Base-by-base conservation (phyloP, 768 basidiomycete species). In the Leucogyrophana mollusca region DNA sequence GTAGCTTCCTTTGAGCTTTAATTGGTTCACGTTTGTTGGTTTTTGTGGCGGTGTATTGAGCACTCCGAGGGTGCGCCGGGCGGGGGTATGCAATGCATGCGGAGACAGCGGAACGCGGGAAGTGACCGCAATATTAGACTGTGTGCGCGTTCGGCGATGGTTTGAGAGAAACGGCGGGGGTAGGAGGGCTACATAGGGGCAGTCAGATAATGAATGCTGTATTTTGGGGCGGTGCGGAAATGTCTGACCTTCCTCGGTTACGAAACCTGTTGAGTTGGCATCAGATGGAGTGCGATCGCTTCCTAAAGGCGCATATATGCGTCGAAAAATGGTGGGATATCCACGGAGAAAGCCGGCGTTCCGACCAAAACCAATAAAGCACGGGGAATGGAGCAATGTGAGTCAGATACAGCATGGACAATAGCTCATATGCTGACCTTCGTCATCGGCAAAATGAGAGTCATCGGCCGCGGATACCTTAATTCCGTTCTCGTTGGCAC, bases 401-500 rank as follows among this genome's bases (percentile, higher is more conserved):
- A 60, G 49, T 44, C 35, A 43, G 56, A 45, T 49, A 47, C 43
- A 50, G n/a, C 16, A 25, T 25, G 20, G 2, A 24, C 46, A 46
- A 37, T 13, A 43, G 20, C 52, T 52, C 56, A 62, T 64, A 62
- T 51, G 66, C 61, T 32, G 42, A 77, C 76, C 67, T 54, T 80
- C 78, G 50, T 85, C 84, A 16, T 74, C 71, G 38, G 62, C 66
- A 49, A 64, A 68, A 49, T 62, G 65, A 9, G 72, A 64, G 2
- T 71, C 65, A 20, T 63, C 59, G 16, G 60, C 65, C 32, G 71
- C 65, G 21, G 78, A 70, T 42, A 86, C 82, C 61, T 77, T 83
- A 49, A 87, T 87, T 34, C 84, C 85, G 51, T 87, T 82, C 54
- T 85, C 82, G 47, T 71, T 80, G 41, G 85, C 83, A 40, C 85